Conservation (phyloP, 805 yeast genomes). For the Grigorovia jiainica region DNA sequence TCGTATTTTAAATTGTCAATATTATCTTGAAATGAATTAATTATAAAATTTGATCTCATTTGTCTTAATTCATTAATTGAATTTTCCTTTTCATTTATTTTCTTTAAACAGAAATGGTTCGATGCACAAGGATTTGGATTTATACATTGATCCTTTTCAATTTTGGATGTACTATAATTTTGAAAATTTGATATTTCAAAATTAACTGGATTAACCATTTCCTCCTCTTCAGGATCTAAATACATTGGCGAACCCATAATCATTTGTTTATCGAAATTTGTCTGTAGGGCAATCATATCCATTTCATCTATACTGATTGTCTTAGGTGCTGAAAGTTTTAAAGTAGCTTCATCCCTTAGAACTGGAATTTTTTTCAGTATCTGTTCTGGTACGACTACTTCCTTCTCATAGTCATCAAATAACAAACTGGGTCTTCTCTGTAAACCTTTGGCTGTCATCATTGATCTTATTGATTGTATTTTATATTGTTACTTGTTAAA, state of each 20-base stretch:
- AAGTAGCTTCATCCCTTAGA: constrained; percentile 3
- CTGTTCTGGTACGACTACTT: constrained; percentile 1
- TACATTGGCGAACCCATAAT: constrained; percentile 27
- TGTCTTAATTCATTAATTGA: constrained; percentile 28
- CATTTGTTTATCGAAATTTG: constrained; percentile 27
- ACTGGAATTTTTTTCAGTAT: constrained; percentile 1
- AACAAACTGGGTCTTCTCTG: constrained; percentile 15
- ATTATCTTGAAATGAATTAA: constrained; percentile 55
- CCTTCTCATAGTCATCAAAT: constrained; percentile 12
- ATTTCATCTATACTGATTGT: constrained; percentile 22
- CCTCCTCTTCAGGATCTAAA: constrained; percentile 16
- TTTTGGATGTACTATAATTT: background rate
- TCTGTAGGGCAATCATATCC: constrained; percentile 22
- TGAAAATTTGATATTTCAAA: background rate
- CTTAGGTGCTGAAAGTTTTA: background rate
- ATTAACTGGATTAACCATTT: constrained; percentile 4
- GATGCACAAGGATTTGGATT: constrained; percentile 8
- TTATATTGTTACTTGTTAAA: no score
- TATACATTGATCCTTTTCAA: background rate
- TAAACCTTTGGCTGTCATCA: background rate
- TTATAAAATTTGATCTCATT: constrained; percentile 57
- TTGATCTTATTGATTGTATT: no score
- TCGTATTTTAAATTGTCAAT: constrained; percentile 65
- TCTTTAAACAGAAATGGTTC: constrained; percentile 7
- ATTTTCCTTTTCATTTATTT: constrained; percentile 8